Percentiles rank a stretch among this genome's conserved stretches.
Evolutionary conservation across 2,329 filamentous ascomycete species (phyloP).

Genomic region (Plectosphaerella sp.): DNA sequence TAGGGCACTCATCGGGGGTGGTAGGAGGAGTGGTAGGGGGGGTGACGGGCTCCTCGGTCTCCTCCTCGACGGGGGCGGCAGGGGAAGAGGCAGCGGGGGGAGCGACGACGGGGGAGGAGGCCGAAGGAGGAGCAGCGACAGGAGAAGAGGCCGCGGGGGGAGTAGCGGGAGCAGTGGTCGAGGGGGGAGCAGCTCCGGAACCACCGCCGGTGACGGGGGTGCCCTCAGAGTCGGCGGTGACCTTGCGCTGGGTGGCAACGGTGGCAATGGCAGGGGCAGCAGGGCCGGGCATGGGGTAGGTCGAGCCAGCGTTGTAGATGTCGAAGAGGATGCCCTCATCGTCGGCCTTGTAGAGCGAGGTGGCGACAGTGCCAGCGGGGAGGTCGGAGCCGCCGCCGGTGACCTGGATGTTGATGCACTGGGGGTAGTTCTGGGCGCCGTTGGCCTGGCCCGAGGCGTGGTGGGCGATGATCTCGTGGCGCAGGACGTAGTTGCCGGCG

Average conservation of each 20-base stretch:
- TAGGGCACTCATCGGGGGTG: neutral
- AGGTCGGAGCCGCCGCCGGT: constrained; percentile 29
- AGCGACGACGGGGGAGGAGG: constrained; percentile 3
- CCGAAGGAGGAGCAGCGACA: constrained; percentile 11
- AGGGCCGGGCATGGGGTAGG: constrained; percentile 27
- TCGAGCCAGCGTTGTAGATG: constrained; percentile 20
- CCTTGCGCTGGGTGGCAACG: constrained; percentile 1
- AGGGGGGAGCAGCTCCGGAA: constrained; percentile 8
- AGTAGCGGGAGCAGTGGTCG: constrained; percentile 18
- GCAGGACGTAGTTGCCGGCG: constrained; percentile 49
- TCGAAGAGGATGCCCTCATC: constrained; percentile 31
- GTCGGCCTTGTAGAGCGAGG: constrained; percentile 26
- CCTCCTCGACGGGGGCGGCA: constrained; percentile 9
- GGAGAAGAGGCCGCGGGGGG: constrained; percentile 11
- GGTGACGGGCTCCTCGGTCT: constrained; percentile 8
- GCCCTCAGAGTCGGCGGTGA: constrained; percentile 1
- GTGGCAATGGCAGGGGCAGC: constrained; percentile 6
- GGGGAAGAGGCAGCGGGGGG: constrained; percentile 18
- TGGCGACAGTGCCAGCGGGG: constrained; percentile 24
- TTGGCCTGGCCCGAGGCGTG: constrained; percentile 37
- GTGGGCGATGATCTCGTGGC: constrained; percentile 52
- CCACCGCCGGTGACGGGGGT: neutral
- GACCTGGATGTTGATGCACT: constrained; percentile 46
- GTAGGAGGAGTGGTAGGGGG: constrained; percentile 10
- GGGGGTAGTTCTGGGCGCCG: constrained; percentile 46